Conservation (phyloP, 306 rosid species). For the Vigna mungo region DNA sequence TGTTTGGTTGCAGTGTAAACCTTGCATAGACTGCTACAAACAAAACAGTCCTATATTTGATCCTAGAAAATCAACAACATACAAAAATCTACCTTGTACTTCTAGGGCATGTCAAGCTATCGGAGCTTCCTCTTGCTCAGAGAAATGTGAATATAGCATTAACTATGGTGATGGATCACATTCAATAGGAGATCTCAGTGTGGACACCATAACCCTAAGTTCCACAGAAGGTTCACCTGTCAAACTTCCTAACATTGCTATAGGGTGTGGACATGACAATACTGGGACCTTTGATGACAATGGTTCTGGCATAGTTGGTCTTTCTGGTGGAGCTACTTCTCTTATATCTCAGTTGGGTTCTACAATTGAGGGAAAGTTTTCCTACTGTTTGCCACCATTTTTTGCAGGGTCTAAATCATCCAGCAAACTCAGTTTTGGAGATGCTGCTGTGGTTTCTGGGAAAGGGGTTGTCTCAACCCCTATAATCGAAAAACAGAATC, state of each 20-base stretch:
- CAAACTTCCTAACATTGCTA: conserved; percentile 28
- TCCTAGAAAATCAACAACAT: conserved; percentile 46
- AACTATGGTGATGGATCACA: conserved; percentile 46
- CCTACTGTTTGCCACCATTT: conserved; percentile 57
- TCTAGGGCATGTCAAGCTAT: not conserved
- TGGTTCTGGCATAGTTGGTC: conserved; percentile 66
- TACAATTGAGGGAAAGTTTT: conserved; percentile 50
- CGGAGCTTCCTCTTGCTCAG: not conserved
- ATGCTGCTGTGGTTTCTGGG: conserved; percentile 37
- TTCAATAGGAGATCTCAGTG: conserved; percentile 43
- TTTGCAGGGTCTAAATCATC: rapidly evolving
- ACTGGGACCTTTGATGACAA: not conserved
- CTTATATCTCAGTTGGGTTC: conserved; percentile 49
- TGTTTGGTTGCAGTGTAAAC: conserved; percentile 68
- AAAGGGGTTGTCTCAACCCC: conserved; percentile 34
- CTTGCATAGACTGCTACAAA: conserved; percentile 52
- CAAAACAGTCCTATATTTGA: conserved; percentile 54
- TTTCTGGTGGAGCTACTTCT: conserved; percentile 50
- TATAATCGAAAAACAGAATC: rapidly evolving
- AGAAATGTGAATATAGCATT: conserved; percentile 35
- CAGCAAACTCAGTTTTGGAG: conserved; percentile 38
- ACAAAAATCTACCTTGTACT: conserved; percentile 6
- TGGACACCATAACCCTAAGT: conserved; percentile 19
- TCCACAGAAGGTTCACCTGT: conserved; percentile 31
- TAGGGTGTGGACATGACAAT: conserved; percentile 61